phyloP scores from a whole-genome alignment of 2,329 filamentous ascomycete genomes.

The Penicillium sp. region DNA sequence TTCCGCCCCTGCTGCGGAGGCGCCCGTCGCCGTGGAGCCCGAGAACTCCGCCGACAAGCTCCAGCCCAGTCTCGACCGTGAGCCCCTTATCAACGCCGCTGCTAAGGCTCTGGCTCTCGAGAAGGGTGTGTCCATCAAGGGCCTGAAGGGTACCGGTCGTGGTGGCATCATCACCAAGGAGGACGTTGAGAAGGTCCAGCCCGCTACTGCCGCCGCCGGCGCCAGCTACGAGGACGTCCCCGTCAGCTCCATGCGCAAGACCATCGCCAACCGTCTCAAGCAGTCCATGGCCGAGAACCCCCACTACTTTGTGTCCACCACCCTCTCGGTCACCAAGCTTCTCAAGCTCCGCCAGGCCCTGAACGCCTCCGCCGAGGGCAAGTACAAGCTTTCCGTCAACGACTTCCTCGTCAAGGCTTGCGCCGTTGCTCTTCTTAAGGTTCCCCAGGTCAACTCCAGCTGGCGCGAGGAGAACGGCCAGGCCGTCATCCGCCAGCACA shows the following conservation, averaged over 20 bases:
- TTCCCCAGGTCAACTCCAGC: slow-evolving; percentile 92
- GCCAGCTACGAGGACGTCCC: slow-evolving; percentile 81
- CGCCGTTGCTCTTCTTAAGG: slow-evolving; percentile 84
- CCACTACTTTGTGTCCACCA: slow-evolving; percentile 94
- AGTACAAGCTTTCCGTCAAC: slow-evolving; percentile 99
- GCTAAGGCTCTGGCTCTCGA: slow-evolving; percentile 83
- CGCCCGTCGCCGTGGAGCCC: slow-evolving; percentile 62
- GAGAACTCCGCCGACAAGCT: slow-evolving; percentile 74
- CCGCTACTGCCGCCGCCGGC: slow-evolving; percentile 54
- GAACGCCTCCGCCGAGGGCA: slow-evolving; percentile 83
- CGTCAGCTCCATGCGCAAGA: slow-evolving; percentile 93
- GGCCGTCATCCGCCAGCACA: slow-evolving; percentile 85
- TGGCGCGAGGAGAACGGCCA: slow-evolving; percentile 80
- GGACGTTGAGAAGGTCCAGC: slow-evolving; percentile 85
- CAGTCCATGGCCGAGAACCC: slow-evolving; percentile 92
- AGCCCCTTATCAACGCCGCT: slow-evolving; percentile 70
- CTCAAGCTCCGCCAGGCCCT: slow-evolving; percentile 93
- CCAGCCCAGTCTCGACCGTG: slow-evolving; percentile 80
- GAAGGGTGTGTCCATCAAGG: slow-evolving; percentile 74
- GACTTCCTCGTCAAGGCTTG: slow-evolving; percentile 99
- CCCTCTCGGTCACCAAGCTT: slow-evolving; percentile 90
- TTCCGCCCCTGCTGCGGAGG: slow-evolving; percentile 64
- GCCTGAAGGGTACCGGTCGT: slow-evolving; percentile 83
- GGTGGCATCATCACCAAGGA: slow-evolving; percentile 86
- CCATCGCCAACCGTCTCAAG: slow-evolving; percentile 86